phyloP scores from a whole-genome alignment of 2,329 filamentous ascomycete species.

The Pyrenophora tritici-repentis region DNA sequence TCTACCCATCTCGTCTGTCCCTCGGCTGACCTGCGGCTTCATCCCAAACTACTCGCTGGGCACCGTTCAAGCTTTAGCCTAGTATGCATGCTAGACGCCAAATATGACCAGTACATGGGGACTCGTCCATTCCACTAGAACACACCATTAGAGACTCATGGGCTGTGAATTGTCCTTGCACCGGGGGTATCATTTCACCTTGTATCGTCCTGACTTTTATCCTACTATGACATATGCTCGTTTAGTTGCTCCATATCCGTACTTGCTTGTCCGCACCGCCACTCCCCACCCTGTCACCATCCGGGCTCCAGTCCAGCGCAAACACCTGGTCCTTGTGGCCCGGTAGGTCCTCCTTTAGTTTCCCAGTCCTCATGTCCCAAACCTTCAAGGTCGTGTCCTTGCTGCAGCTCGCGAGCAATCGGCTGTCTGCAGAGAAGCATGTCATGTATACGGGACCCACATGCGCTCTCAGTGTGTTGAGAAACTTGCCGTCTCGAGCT shows the following conservation, averaged over 20 bases:
- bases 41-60: no score
- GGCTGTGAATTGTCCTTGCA: background rate
- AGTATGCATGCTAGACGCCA: background rate
- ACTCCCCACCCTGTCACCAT: slow-evolving; percentile 85
- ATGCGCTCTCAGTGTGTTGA: slow-evolving; percentile 86
- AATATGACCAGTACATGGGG: no score
- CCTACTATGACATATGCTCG: background rate
- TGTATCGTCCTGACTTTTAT: background rate
- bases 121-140: no score
- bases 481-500: slow-evolving; percentile 74
- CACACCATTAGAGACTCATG: background rate
- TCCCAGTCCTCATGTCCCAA: slow-evolving; percentile 87
- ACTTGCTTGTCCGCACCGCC: slow-evolving; percentile 88
- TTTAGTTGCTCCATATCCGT: slow-evolving; percentile 66
- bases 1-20: no score
- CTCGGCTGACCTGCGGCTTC: no score
- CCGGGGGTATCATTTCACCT: slow-evolving; percentile 17
- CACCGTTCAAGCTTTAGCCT: background rate
- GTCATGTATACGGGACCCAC: slow-evolving; percentile 91
- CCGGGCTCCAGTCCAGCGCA: slow-evolving; percentile 91
- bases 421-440: slow-evolving; percentile 87
- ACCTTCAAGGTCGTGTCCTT: slow-evolving; percentile 95
- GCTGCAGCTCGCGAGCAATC: slow-evolving; percentile 83
- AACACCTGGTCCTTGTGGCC: slow-evolving; percentile 94
- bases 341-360: slow-evolving; percentile 80